Conservation (phyloP, 2,329 filamentous ascomycete genomes). For the Ceratocystis destructans region DNA sequence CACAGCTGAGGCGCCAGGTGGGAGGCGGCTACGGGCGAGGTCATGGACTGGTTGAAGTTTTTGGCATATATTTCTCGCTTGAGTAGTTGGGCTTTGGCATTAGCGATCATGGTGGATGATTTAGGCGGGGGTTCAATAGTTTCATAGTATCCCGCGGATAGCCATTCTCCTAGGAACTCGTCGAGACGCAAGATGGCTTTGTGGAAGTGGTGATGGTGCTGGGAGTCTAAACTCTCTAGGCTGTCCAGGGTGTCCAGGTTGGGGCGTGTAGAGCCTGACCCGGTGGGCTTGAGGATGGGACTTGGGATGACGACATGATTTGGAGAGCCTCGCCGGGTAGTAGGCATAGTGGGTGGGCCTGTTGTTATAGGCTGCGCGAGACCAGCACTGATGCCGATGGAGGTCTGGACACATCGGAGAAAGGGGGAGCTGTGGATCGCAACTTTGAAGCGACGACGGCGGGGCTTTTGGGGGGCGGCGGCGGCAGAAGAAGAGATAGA, state of each 20-base stretch:
- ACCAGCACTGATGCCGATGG: constrained; percentile 49
- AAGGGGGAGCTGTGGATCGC: constrained; percentile 91
- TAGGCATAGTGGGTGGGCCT: constrained; percentile 22
- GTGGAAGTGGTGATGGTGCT: constrained; percentile 28
- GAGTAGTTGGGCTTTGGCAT: constrained; percentile 76
- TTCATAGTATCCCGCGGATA: constrained; percentile 86
- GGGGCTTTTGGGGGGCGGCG: not conserved
- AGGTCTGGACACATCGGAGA: constrained; percentile 59
- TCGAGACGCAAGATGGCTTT: constrained; percentile 66
- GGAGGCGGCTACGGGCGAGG: constrained; percentile 11
- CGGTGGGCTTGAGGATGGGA: constrained; percentile 18
- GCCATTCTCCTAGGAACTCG: constrained; percentile 89
- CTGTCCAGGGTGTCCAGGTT: not conserved
- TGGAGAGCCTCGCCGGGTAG: constrained; percentile 4
- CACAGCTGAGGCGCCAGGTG: constrained; percentile 15
- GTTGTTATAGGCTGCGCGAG: constrained; percentile 44
- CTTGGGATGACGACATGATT: constrained; percentile 17
- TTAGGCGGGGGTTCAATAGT: constrained; percentile 78
- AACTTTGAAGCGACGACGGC: constrained; percentile 54
- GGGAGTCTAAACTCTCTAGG: constrained; percentile 1
- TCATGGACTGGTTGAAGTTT: constrained; percentile 26
- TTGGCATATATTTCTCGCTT: constrained; percentile 55
- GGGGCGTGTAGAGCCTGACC: constrained; percentile 10
- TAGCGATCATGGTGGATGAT: constrained; percentile 73
- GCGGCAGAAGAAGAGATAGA: constrained; percentile 8